Conservation (phyloP, 768 basidiomycete species). For the Clitopilus hobsonii region DNA sequence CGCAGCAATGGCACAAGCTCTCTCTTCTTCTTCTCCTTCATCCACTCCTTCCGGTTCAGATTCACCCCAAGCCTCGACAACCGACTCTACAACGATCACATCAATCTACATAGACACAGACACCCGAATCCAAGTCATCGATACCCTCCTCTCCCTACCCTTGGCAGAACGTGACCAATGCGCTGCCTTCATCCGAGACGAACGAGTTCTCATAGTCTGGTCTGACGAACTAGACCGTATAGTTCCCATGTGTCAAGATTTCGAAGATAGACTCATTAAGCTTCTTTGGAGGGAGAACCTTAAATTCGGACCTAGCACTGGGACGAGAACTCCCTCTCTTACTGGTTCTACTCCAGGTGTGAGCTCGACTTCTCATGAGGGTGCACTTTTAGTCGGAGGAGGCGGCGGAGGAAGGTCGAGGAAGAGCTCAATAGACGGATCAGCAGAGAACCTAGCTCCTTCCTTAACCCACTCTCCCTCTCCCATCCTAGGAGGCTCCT, state of each 20-base stretch:
- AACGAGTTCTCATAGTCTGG: constrained; percentile 83
- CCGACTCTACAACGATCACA: too few relatives aligned
- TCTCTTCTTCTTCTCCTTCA: background rate
- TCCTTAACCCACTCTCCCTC: background rate
- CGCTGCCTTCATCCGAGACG: constrained; percentile 85
- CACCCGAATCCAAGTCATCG: constrained; percentile 82
- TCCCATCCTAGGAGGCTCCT: background rate
- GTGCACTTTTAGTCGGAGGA: background rate
- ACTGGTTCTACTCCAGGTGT: background rate
- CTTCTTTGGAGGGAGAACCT: constrained; percentile 64
- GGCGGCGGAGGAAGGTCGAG: background rate
- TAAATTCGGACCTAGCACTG: constrained; percentile 6
- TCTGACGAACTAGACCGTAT: constrained; percentile 75
- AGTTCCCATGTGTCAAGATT: constrained; percentile 67
- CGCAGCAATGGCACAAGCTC: constrained; percentile 62
- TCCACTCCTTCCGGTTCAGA: too few relatives aligned
- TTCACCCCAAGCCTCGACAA: background rate
- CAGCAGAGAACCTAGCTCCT: background rate
- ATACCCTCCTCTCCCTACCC: constrained; percentile 72
- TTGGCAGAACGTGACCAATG: constrained; percentile 83
- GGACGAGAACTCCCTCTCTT: background rate
- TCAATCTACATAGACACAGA: constrained; percentile 70
- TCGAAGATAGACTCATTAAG: constrained; percentile 75
- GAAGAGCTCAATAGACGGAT: background rate
- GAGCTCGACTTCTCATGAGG: too few relatives aligned